Evolutionary conservation across 352 stramenopile genomes (phyloP).

Genomic region (Phytophthora boehmeriae): DNA sequence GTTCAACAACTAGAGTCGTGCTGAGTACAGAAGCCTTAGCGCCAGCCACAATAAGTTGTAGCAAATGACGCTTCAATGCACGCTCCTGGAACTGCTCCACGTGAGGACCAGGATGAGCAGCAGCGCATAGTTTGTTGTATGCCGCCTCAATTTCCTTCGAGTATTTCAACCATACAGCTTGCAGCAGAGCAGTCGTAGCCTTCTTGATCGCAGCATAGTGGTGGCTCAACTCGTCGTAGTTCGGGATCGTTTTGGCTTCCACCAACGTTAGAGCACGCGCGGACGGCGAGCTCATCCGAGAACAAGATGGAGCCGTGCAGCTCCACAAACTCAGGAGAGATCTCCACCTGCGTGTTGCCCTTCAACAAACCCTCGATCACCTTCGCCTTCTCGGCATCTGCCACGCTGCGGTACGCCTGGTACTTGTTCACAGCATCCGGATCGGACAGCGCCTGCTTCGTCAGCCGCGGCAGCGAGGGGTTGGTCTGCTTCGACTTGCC

Average conservation of each 20-base stretch:
- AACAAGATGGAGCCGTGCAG: constrained; percentile 77
- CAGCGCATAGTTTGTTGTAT: constrained; percentile 57
- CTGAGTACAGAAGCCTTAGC: constrained; percentile 52
- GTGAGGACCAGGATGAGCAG: constrained; percentile 54
- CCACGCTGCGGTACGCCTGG: constrained; percentile 71
- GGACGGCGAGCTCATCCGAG: constrained; percentile 67
- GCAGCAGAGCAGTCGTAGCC: constrained; percentile 64
- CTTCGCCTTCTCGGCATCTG: constrained; percentile 72
- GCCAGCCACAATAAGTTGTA: constrained; percentile 67
- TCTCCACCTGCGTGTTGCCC: constrained; percentile 51
- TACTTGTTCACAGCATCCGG: constrained; percentile 83
- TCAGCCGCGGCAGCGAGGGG: constrained; percentile 39
- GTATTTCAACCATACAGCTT: constrained; percentile 76
- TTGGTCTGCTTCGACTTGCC: constrained; percentile 74
- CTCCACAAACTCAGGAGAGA: constrained; percentile 63
- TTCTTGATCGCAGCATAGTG: constrained; percentile 71
- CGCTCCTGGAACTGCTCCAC: constrained; percentile 78
- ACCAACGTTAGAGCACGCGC: constrained; percentile 65
- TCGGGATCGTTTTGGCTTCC: constrained; percentile 66
- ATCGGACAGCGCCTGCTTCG: constrained; percentile 71
- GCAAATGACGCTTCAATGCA: constrained; percentile 67
- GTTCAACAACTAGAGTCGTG: constrained; percentile 44
- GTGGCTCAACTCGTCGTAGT: constrained; percentile 65
- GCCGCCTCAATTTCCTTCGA: constrained; percentile 62
- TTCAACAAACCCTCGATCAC: constrained; percentile 70